A percentile compares a stretch with the other conserved stretches of the same genome.
Evolutionary conservation across 2,329 filamentous ascomycete genomes (phyloP).

Genomic region (Paraphoma sp.): DNA sequence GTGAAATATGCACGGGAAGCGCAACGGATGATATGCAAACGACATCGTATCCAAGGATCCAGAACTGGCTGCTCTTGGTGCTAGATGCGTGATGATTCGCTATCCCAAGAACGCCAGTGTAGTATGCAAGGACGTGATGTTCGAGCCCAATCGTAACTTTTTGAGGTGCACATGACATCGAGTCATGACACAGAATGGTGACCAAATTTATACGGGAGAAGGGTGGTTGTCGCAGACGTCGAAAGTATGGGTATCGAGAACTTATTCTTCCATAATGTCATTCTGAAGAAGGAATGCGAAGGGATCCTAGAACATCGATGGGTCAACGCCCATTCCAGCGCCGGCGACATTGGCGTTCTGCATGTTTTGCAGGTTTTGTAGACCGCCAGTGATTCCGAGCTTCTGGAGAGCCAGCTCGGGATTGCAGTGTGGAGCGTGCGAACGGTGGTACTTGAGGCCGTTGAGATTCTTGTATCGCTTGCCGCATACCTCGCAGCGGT

Average conservation of each 20-base stretch:
- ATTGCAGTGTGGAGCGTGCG: constrained; percentile 85
- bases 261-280: neutral
- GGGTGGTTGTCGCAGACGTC: neutral
- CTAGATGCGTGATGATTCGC: constrained; percentile 16
- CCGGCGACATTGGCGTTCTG: constrained; percentile 57
- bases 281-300: constrained; percentile 1
- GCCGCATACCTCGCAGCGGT: constrained; percentile 94
- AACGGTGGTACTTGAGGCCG: constrained; percentile 86
- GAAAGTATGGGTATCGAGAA: constrained; percentile 29
- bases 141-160: constrained; percentile 25
- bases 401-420: constrained; percentile 72
- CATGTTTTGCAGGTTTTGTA: constrained; percentile 51
- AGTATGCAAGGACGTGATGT: constrained; percentile 29
- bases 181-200: constrained; percentile 7
- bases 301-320: constrained; percentile 54
- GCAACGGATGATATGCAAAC: constrained; percentile 21
- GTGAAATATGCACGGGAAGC: constrained; percentile 36
- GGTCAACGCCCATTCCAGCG: constrained; percentile 63
- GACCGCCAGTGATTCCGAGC: constrained; percentile 45
- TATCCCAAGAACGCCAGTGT: constrained; percentile 29
- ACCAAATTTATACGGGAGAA: constrained; percentile 7
- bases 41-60: constrained; percentile 29
- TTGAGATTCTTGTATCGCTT: constrained; percentile 99
- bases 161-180: constrained; percentile 13
- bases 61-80: constrained; percentile 18